Evolutionary conservation across 495 filamentous ascomycete species (phyloP), one percentile per base, ranked within the genome.

Genomic region (Talaromyces borbonicus): DNA sequence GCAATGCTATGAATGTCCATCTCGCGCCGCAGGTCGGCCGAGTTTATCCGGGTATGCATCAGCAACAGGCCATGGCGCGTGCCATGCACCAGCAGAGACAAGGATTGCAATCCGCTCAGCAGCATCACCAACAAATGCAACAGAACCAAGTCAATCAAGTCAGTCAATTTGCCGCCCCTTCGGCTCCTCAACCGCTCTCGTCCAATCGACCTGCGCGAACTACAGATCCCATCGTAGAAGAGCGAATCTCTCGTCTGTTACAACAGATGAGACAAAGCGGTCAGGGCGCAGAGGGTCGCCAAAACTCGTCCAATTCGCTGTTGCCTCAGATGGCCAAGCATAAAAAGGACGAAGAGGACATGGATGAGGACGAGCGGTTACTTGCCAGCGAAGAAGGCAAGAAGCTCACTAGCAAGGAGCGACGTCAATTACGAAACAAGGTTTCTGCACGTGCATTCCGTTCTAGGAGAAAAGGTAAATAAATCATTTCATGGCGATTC

Each of bases 401-500:
- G 79, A 95, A 94, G 66, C 74, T 99, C 30, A 88, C 77, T 63
- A 89, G 84, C 71, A 95, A 95, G 63, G 87, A 96, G 67, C 79
- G 92, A 30, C 79, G 92, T 29, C 92, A 97, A 62, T 67, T 99
- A 4, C 79, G 92, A 33, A 99, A 99, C 73, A 99, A 99, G 66
- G 92, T 99, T 8, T 99, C 92, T 29, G 92, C 92, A 49, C 80
- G 92, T 46, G 90, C 89, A 31, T 99, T 99, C 79, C 83, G 92
- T 26, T 93, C 87, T 20, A 74, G 92, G 51, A 81, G 92, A 67
- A 99, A 99, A 72, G 90, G 92, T 96, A 78, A 70, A 78, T 56
- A 41, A 47, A 18, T 43, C 12, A 14, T 35, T 40, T 15, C 24
- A 41, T 37, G 16, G 46, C 8, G n/a, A n/a, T n/a, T n/a, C 1